Base-by-base conservation (phyloP, 2,329 filamentous ascomycete species). In the Cercospora nicotianae region DNA sequence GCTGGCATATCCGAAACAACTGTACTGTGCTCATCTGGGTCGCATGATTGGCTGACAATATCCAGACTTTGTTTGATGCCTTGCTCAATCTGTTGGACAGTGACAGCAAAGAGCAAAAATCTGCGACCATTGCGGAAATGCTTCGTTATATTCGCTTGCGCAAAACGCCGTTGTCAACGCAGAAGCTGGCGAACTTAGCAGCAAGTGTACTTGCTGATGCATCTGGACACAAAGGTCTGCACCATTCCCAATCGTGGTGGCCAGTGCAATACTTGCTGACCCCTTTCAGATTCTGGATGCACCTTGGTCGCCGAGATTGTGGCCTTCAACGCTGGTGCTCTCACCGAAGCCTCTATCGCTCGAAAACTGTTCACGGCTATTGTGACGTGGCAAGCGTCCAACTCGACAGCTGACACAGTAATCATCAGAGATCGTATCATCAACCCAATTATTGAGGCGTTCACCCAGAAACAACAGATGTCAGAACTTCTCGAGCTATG, bases 241-340 rank as follows among this genome's bases (percentile, higher is more conserved):
- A 39, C 23, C 31, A 39, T 36, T 31, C 12, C 13, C 13, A 18
- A 28, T 26, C 18, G 5, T n/a, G 13, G 23, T 23, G 13, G 16
- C 31, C 6, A 33, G 7, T 16, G 2, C 10, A 10, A 16, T 12
- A 33, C 13, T 33, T 20, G 20, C 62, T 42, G 31, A 64, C 33
- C n/a, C 16, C 5, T 7, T 39, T 13, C 20, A 58, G 53, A 57
- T 20, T 33, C 31, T 53, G 31, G 31, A 20, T 83, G 82, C 80
- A 65, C 70, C 2, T 69, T 85, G 20, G 64, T 85, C 20, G 77
- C 80, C 12, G 78, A 80, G 31, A 74, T 84, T n/a, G 75, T 85
- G 18, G 73, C 77, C 23, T 80, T 84, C 61, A 83, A 85, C 69
- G 72, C 81, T 3, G 81, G 81, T 68, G 78, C 83, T 5, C 84